Evolutionary conservation across 2,329 filamentous ascomycete species (phyloP).

Genomic region (Aaosphaeria pasadenensis): DNA sequence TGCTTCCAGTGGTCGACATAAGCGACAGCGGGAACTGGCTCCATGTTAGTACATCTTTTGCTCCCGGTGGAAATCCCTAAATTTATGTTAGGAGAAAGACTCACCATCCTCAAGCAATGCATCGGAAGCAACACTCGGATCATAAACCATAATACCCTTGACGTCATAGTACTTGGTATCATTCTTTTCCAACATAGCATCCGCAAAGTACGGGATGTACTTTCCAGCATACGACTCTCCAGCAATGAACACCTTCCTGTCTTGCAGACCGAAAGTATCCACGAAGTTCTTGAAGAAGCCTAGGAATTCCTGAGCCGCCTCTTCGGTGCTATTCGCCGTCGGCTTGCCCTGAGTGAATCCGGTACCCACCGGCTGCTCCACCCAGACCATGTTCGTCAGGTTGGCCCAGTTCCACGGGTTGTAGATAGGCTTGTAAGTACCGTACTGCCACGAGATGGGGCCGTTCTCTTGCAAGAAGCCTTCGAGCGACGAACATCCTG

Average conservation of each 20-base stretch:
- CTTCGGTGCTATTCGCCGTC: constrained; percentile 63
- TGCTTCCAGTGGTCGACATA: constrained; percentile 61
- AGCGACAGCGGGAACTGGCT: constrained; percentile 48
- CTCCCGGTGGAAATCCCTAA: constrained; percentile 8
- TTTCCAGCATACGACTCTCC: constrained; percentile 70
- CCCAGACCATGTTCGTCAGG: constrained; percentile 73
- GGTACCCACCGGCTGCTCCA: constrained; percentile 58
- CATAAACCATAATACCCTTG: constrained; percentile 68
- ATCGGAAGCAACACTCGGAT: constrained; percentile 61
- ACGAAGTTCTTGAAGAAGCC: constrained; percentile 80
- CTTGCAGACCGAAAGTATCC: constrained; percentile 64
- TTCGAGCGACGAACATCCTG: constrained; percentile 47
- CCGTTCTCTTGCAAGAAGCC: constrained; percentile 51
- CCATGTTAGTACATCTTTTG: no score
- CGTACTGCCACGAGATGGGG: constrained; percentile 46
- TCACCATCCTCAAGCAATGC: constrained; percentile 46
- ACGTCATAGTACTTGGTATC: constrained; percentile 67
- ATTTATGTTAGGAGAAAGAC: constrained; percentile 13
- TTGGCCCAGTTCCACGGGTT: constrained; percentile 53
- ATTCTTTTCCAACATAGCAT: constrained; percentile 67
- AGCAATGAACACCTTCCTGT: constrained; percentile 68
- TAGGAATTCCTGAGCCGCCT: constrained; percentile 68
- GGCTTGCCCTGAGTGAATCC: constrained; percentile 66
- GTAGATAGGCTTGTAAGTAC: constrained; percentile 36
- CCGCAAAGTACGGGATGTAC: constrained; percentile 66